phyloP scores from a whole-genome alignment of 768 basidiomycete genomes.

The Collybia mongolica region DNA sequence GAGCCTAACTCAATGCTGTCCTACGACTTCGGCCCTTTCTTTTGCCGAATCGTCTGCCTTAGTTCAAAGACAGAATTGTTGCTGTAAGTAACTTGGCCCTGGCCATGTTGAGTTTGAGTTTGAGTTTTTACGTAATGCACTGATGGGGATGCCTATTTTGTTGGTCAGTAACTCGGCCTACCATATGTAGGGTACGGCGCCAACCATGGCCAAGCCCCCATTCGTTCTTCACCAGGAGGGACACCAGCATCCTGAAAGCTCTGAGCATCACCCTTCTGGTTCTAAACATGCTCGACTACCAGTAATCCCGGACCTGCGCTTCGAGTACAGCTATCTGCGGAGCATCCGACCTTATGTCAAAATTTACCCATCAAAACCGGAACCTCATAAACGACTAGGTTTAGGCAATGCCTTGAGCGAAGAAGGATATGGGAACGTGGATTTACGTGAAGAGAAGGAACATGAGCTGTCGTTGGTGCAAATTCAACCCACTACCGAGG shows the following conservation, averaged over 20 bases:
- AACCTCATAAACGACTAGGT: background rate
- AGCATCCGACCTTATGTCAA: constrained; percentile 56
- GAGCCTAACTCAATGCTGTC: too few species aligned
- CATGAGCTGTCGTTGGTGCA: constrained; percentile 3
- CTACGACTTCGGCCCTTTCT: too few species aligned
- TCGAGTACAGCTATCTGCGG: constrained; percentile 69
- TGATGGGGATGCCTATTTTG: too few species aligned
- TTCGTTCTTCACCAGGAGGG: constrained; percentile 22
- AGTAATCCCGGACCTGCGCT: constrained; percentile 70
- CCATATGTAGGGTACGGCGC: too few species aligned
- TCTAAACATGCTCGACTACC: constrained; percentile 41
- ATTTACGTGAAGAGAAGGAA: constrained; percentile 13
- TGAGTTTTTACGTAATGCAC: too few species aligned
- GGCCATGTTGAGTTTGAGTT: too few species aligned
- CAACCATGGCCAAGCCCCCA: constrained; percentile 16
- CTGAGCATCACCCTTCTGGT: constrained; percentile 5
- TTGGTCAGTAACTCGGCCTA: too few species aligned
- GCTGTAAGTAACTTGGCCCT: too few species aligned
- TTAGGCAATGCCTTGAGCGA: constrained; percentile 23
- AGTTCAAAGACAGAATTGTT: too few species aligned
- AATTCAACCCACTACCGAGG: constrained; percentile 18
- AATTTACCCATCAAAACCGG: constrained; percentile 22
- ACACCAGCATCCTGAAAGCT: constrained; percentile 12
- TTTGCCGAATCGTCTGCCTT: too few species aligned
- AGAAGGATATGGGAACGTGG: constrained; percentile 14